A percentile compares a stretch with the other conserved stretches of the same genome.
Evolutionary conservation across 2,329 filamentous ascomycete genomes (phyloP).

Genomic region (Calycina marina): DNA sequence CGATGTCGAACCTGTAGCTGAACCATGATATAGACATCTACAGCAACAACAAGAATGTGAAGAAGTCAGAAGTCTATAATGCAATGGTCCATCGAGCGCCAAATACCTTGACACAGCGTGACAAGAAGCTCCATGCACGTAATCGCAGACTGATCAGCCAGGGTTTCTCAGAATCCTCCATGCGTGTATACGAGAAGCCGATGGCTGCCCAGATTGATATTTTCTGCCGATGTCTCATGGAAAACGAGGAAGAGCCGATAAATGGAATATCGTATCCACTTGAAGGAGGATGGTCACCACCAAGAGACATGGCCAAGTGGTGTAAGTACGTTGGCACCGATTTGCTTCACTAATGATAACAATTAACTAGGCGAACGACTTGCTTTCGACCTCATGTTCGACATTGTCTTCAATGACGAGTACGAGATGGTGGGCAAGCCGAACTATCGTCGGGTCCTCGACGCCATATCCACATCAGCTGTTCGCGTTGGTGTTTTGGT

Average conservation of each 20-base stretch:
- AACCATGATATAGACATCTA: constrained; percentile 50
- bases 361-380: constrained; percentile 9
- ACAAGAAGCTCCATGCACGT: constrained; percentile 53
- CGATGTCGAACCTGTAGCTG: too few species aligned
- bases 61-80: constrained; percentile 60
- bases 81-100: constrained; percentile 45
- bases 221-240: background rate
- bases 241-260: too few species aligned
- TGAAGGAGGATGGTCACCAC: background rate
- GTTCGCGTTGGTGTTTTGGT: background rate
- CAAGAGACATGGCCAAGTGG: background rate
- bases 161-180: constrained; percentile 24
- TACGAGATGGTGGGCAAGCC: constrained; percentile 24
- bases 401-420: constrained; percentile 9
- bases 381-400: constrained; percentile 16
- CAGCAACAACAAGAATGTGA: constrained; percentile 46
- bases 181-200: background rate
- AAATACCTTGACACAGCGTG: constrained; percentile 47
- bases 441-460: constrained; percentile 51
- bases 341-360: background rate
- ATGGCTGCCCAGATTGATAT: background rate
- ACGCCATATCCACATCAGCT: constrained; percentile 39
- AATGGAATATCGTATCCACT: too few species aligned
- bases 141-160: constrained; percentile 52
- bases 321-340: too few species aligned